A percentile compares a stretch with the other conserved stretches of the same genome.
These are phyloP conservation scores for Scedosporium minutisporum DNA, from an alignment of 2,329 filamentous ascomycete species.

Conservation along the genomic window DNA sequence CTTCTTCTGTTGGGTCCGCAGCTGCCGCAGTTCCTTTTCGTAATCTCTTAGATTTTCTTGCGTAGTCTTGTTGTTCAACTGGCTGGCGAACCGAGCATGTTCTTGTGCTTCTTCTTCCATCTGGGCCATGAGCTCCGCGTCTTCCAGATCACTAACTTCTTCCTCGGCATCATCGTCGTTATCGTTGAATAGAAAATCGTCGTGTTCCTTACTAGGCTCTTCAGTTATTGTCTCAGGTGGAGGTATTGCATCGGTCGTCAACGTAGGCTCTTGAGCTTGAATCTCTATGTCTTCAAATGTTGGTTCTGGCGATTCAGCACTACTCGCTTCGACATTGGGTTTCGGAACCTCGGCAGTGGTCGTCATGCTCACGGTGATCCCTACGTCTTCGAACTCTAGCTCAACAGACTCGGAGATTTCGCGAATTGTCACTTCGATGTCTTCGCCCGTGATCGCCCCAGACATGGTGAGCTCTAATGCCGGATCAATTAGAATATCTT, in stretches of 20 bases:
- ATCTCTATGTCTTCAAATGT: neutral
- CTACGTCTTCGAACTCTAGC: constrained; percentile 6
- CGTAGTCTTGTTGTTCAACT: constrained; percentile 67
- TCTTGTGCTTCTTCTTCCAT: constrained; percentile 88
- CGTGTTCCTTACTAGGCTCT: constrained; percentile 5
- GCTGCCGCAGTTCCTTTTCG: constrained; percentile 74
- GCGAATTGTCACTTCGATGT: neutral
- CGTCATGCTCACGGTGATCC: neutral
- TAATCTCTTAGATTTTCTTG: constrained; percentile 68
- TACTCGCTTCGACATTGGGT: neutral
- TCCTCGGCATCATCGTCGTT: constrained; percentile 56
- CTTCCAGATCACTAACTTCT: constrained; percentile 77
- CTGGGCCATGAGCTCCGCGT: constrained; percentile 78
- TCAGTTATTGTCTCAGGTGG: constrained; percentile 12
- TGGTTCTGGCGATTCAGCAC: neutral
- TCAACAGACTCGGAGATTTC: neutral
- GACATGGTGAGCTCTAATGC: neutral
- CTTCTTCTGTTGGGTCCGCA: constrained; percentile 92
- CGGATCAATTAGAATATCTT: neutral
- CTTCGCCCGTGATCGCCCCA: neutral
- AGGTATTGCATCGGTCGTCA: neutral
- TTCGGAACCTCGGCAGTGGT: neutral
- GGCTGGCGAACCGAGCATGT: constrained; percentile 83
- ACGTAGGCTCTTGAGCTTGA: neutral
- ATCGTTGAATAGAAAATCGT: constrained; percentile 13